Base-by-base conservation (phyloP, 225 moss, liverwort and hornwort species). In the Antitrichia curtipendula region DNA sequence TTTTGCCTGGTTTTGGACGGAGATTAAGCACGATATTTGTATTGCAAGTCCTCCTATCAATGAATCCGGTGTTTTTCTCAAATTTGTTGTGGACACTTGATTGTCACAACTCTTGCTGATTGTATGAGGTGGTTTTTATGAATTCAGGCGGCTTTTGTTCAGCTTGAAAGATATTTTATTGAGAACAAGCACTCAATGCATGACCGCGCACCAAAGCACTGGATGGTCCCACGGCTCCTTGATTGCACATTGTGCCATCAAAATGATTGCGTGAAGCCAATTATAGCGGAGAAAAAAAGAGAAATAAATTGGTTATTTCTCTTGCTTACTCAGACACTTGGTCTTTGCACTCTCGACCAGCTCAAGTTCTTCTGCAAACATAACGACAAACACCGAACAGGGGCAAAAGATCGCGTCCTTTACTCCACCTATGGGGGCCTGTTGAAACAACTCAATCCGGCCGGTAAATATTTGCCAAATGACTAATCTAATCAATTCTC, bases 311-410 rank as follows among this genome's bases (percentile, higher is more conserved):
- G 98, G 98, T 92, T 98, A 74, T 98, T 98, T 90, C 92, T 98
- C 90, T 88, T 97, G 94, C 95, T 98, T 31, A 97, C 98, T 59
- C 94, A 95, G 92, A 98, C 98, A 36, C 89, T 98, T 57, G 98
- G 98, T 85, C 94, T 98, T 74, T 98, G 98, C 92, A 98, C 98
- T 75, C 94, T 98, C 74, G 98, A 98, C 92, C 98, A 98, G 89
- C 96, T 98, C 85, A 98, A 98, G 94, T 98, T 97, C 88, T 98
- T 98, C 86, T 98, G 98, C 93, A 98, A 98, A 88, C 98, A 98
- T 58, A 98, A 97, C 75, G 95, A 95, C 89, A 98, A 96, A 87
- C 98, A 98, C 86, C 95, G 98, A 71, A 98, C 97, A 78, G 98
- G 98, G 92, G 98, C 98, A 75, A 98, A 98, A 93, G 98, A 98